These are phyloP conservation scores for Neodidymelliopsis sp. DNA, from an alignment of 2,329 filamentous ascomycete genomes.

Conservation along the genomic window DNA sequence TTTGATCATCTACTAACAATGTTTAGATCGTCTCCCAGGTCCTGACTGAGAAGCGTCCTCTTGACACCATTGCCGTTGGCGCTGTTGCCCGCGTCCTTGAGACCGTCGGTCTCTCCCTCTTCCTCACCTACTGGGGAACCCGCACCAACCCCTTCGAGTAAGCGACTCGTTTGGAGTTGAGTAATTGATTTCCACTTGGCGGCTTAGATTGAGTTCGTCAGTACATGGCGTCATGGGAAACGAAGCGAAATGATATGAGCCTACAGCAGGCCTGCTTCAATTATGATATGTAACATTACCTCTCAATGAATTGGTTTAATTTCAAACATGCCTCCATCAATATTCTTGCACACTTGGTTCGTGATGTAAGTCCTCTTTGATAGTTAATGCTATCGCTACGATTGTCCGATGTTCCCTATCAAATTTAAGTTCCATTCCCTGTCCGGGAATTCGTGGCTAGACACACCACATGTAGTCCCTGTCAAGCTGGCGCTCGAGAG, in stretches of 20 bases:
- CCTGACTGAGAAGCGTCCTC: slow-evolving; percentile 87
- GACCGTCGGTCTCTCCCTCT: slow-evolving; percentile 88
- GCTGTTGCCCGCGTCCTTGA: slow-evolving; percentile 86
- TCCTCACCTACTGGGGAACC: slow-evolving; percentile 98
- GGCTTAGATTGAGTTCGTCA: slow-evolving; percentile 37
- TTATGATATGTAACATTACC: slow-evolving; percentile 42
- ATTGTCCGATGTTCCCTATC: not conserved
- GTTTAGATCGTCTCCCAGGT: slow-evolving; percentile 82
- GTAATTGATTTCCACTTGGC: slow-evolving; percentile 33
- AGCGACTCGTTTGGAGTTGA: slow-evolving; percentile 37
- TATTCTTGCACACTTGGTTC: too few relatives aligned
- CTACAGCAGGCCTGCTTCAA: slow-evolving; percentile 23
- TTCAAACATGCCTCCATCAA: not conserved
- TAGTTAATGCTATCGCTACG: too few relatives aligned
- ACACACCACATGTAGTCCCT: slow-evolving; percentile 7
- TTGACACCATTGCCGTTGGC: slow-evolving; percentile 88
- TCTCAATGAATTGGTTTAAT: slow-evolving; percentile 27
- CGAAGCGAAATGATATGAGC: slow-evolving; percentile 34
- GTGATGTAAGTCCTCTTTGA: too few relatives aligned
- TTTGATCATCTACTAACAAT: slow-evolving; percentile 27
- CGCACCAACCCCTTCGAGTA: slow-evolving; percentile 91
- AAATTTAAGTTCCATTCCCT: too few relatives aligned
- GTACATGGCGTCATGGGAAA: slow-evolving; percentile 28
- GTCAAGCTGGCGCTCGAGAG: not conserved
- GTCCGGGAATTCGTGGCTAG: not conserved